Evolutionary conservation across 441 rosid species (phyloP).

Genomic region (Breynia disticha): DNA sequence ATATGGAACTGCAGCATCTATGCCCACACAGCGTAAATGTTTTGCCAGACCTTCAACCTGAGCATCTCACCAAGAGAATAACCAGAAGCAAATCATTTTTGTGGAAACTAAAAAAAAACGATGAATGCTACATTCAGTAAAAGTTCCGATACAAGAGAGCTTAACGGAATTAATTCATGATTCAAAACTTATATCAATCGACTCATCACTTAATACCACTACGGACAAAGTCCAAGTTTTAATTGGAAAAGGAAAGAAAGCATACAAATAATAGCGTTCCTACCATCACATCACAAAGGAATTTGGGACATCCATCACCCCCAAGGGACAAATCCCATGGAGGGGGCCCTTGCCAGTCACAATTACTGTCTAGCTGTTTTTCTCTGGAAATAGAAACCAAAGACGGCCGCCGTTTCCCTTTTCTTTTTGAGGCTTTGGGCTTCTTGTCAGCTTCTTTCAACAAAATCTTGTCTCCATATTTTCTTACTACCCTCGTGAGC

Average conservation of each 20-base stretch:
- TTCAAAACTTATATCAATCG: background rate
- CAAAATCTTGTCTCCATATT: conserved; percentile 56
- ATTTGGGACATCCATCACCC: conserved; percentile 84
- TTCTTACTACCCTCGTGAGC: conserved; percentile 46
- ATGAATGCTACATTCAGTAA: background rate
- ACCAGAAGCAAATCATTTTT: background rate
- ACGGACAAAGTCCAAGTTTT: background rate
- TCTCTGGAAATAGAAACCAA: conserved; percentile 22
- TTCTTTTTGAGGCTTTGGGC: conserved; percentile 54
- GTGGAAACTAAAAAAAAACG: background rate
- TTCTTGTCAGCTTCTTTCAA: conserved; percentile 60
- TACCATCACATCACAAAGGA: conserved; percentile 94
- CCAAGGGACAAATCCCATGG: conserved; percentile 75
- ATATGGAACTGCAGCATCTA: conserved; percentile 76
- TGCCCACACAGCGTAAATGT: conserved; percentile 84
- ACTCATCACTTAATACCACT: background rate
- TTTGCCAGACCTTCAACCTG: conserved; percentile 95
- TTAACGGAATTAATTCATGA: background rate
- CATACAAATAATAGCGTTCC: background rate
- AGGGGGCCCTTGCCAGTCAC: conserved; percentile 68
- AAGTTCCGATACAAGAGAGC: background rate
- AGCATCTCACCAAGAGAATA: conserved; percentile 2
- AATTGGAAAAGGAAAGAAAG: background rate
- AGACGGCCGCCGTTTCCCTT: conserved; percentile 35
- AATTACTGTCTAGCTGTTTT: conserved; percentile 24